Percentiles rank a stretch among this genome's conserved stretches.
Evolutionary conservation across 768 basidiomycete species (phyloP).

Genomic region (Lactifluus rugatus): DNA sequence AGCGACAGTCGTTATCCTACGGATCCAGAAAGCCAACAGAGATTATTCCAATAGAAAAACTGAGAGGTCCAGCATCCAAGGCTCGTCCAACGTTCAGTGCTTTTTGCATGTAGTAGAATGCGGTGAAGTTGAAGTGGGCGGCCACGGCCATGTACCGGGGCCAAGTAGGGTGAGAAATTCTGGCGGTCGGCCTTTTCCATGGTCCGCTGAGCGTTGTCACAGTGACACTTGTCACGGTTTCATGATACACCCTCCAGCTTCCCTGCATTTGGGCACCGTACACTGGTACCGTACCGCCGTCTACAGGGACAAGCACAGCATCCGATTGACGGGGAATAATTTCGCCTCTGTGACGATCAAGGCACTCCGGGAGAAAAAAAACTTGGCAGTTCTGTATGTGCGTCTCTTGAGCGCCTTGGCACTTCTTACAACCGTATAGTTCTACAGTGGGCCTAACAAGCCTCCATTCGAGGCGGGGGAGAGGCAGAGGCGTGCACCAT

Average conservation of each 20-base stretch:
- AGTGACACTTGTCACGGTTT: neutral
- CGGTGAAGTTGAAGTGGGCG: too few relatives aligned
- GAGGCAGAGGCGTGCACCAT: neutral
- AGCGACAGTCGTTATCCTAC: too few relatives aligned
- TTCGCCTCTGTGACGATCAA: neutral
- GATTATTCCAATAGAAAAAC: too few relatives aligned
- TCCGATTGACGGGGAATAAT: neutral
- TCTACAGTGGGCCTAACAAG: neutral
- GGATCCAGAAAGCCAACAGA: too few relatives aligned
- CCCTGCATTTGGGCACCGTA: too few relatives aligned
- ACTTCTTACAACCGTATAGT: neutral
- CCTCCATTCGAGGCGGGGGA: neutral
- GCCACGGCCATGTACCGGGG: too few relatives aligned
- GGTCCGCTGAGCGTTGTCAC: too few relatives aligned
- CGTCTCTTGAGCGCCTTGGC: neutral
- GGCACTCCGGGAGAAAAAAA: neutral
- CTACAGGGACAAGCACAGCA: neutral
- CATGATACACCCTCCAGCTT: neutral
- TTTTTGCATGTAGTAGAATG: too few relatives aligned
- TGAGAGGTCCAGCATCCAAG: too few relatives aligned
- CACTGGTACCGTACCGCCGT: neutral
- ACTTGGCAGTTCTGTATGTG: neutral
- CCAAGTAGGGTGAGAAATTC: too few relatives aligned
- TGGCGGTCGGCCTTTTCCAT: too few relatives aligned
- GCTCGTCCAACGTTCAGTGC: too few relatives aligned